A percentile compares a stretch with the other conserved stretches of the same genome.
Conservation (phyloP, 73 alveolate genomes). For the Tetrahymena elliotti region DNA sequence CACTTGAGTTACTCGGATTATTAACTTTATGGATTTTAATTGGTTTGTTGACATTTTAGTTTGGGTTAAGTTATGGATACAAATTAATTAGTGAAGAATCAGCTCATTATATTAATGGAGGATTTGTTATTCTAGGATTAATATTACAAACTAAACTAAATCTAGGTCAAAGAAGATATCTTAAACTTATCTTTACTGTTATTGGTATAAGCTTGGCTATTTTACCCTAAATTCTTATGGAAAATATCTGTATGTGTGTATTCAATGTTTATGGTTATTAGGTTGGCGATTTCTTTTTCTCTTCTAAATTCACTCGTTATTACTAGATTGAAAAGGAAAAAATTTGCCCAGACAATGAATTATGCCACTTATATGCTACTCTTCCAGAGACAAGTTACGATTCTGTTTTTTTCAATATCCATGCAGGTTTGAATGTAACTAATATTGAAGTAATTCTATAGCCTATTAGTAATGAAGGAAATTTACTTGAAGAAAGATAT, state of each 20-base stretch:
- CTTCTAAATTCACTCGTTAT: background rate
- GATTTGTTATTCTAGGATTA: background rate
- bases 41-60: background rate
- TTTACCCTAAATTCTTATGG: background rate
- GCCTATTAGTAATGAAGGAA: background rate
- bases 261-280: background rate
- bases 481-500: background rate
- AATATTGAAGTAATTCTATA: background rate
- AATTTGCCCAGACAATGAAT: background rate
- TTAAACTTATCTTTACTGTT: background rate
- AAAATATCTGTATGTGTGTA: background rate
- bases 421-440: slow-evolving; percentile 14
- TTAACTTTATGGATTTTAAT: background rate
- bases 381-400: slow-evolving; percentile 8
- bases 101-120: background rate
- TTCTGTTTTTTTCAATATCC: slow-evolving; percentile 25
- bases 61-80: background rate
- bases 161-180: background rate
- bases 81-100: background rate
- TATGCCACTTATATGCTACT: slow-evolving; percentile 41
- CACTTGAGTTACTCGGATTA: background rate
- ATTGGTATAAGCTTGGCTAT: background rate
- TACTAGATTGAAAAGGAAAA: background rate
- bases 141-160: background rate
- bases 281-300: background rate